Percentiles rank a stretch among this genome's conserved stretches.
phyloP scores from a whole-genome alignment of 75 land plant genomes.

The Larix kaempferi region DNA sequence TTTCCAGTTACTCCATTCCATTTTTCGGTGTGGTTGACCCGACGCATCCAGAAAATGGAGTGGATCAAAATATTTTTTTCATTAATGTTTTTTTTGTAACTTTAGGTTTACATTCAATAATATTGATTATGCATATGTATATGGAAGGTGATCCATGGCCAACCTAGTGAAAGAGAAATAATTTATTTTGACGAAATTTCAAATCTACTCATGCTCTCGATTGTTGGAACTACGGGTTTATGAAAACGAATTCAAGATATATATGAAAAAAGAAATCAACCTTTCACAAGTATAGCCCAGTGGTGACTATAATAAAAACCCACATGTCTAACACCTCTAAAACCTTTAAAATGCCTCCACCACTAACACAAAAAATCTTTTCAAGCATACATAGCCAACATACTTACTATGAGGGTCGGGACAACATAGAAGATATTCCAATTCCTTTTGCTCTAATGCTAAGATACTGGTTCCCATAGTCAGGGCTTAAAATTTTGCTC shows the following conservation, averaged over 20 bases:
- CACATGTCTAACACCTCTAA: neutral
- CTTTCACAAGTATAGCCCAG: neutral
- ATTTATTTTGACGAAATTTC: too few relatives aligned
- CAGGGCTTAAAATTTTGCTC: neutral
- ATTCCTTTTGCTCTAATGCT: slow-evolving; percentile 2
- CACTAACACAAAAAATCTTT: neutral
- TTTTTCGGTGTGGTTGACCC: too few relatives aligned
- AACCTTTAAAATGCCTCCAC: neutral
- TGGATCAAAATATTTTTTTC: too few relatives aligned
- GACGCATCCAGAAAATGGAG: too few relatives aligned
- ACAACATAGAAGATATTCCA: neutral
- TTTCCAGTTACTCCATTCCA: too few relatives aligned
- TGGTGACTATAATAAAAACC: neutral
- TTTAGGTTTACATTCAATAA: too few relatives aligned
- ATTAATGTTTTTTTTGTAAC: too few relatives aligned
- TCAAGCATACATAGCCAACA: neutral
- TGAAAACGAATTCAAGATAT: neutral
- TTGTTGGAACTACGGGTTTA: too few relatives aligned
- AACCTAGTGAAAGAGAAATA: too few relatives aligned
- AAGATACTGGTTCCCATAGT: neutral
- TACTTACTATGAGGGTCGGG: neutral
- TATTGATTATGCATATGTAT: too few relatives aligned
- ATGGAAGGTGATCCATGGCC: too few relatives aligned
- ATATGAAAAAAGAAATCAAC: neutral
- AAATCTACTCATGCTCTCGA: too few relatives aligned